A percentile compares a stretch with the other conserved stretches of the same genome.
Conservation (phyloP, 345 rosid genomes). For the Conringia planisiliqua region DNA sequence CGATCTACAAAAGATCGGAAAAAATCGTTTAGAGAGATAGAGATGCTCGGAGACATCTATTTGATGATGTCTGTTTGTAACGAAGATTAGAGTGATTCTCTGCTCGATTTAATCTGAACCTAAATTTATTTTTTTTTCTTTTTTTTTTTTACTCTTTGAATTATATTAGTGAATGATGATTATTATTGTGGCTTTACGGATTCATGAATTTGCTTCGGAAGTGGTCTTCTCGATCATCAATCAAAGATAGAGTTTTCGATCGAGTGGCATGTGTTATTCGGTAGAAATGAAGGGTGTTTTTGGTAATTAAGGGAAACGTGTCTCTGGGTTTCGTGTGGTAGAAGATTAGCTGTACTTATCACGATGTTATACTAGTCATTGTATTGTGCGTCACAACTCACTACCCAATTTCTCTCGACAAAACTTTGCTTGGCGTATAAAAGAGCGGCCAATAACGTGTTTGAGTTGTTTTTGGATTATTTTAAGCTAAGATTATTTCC, state of each 20-base stretch:
- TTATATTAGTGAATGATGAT: conserved; percentile 30
- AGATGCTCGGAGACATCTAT: conserved; percentile 29
- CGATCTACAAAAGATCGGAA: conserved; percentile 14
- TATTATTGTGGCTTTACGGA: conserved; percentile 24
- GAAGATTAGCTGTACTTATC: conserved; percentile 17
- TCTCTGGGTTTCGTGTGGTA: conserved; percentile 29
- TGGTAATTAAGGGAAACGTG: conserved; percentile 4
- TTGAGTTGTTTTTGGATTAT: conserved; percentile 1
- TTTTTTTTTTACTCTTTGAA: not conserved
- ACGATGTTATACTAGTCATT: conserved; percentile 6
- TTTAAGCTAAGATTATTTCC: not conserved
- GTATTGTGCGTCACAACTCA: conserved; percentile 25
- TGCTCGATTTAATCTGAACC: conserved; percentile 21
- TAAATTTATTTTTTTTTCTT: not conserved
- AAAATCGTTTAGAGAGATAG: not conserved
- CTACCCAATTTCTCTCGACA: conserved; percentile 7
- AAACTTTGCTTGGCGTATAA: conserved; percentile 21
- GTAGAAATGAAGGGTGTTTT: conserved; percentile 14
- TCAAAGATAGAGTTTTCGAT: not conserved
- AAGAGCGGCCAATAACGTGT: conserved; percentile 11
- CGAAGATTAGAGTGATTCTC: conserved; percentile 19
- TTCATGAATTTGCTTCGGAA: conserved; percentile 25
- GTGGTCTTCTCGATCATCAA: conserved; percentile 11
- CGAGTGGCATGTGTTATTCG: conserved; percentile 18
- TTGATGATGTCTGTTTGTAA: conserved; percentile 22